Evolutionary conservation across 805 yeast species (phyloP), one percentile per base, ranked within the genome.

Genomic region (Martiniozyma abietophila): DNA sequence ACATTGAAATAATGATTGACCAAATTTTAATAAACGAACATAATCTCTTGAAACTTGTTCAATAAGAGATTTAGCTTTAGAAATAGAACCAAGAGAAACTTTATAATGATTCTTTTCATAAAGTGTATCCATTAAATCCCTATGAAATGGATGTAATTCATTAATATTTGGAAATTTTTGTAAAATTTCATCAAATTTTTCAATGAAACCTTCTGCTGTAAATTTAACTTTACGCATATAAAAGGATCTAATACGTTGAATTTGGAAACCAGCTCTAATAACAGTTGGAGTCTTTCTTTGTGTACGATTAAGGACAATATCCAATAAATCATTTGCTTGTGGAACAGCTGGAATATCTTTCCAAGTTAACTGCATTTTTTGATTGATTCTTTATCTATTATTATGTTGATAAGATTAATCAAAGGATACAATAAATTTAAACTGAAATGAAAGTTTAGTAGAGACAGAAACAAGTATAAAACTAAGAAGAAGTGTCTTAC

Each of bases 251-350:
- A 92, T 92, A 70, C 99, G 85, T 51, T 92, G 80, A 58, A 92
- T 89, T 56, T 83, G 80, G 69, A 88, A 92, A 39, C 97, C 97
- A 14, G 95, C 82, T 59, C 98, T 79, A 48, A 92, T 82, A 37
- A 92, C 96, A n/a, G 98, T 92, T 39, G 98, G 98, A 5, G 98
- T 92, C 65, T 92, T 92, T 65, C 99, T 78, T 67, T 92, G 99
- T 2, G 99, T 92, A 56, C 96, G 74, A 70, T 92, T 92, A 46
- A 92, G 80, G 43, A 92, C 95, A 45, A 92, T 84, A 63, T 92
- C 99, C 75, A 92, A 69, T 71, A 88, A 69, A 63, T 92, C 97
- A 59, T 81, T 85, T 51, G 94, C 67, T 46, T 78, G 78, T 30
- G 97, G 94, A 46, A 89, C 95, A 32, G 94, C 78, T 16, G 97